Percentiles rank a stretch among this genome's conserved stretches.
phyloP scores from a whole-genome alignment of 495 filamentous ascomycete genomes.

The Tuber aestivum region DNA sequence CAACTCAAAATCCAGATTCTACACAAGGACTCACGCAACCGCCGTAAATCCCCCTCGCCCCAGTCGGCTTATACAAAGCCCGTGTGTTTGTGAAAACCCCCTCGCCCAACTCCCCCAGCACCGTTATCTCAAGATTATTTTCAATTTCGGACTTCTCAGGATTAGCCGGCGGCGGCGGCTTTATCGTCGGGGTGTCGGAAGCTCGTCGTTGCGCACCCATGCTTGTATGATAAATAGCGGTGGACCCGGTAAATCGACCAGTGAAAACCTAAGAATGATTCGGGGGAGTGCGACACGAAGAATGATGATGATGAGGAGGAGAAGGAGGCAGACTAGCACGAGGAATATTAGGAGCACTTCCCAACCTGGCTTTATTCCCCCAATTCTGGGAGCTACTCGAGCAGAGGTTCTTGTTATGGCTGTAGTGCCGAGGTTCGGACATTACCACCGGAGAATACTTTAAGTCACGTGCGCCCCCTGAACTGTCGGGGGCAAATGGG shows the following conservation, averaged over 20 bases:
- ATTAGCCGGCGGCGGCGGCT: conserved; percentile 67
- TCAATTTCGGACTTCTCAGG: conserved; percentile 73
- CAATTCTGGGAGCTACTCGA: neutral
- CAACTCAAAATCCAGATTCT: neutral
- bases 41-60: conserved; percentile 88
- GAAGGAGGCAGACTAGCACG: neutral
- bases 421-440: neutral
- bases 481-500: neutral
- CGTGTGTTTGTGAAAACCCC: conserved; percentile 91
- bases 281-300: neutral
- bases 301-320: neutral
- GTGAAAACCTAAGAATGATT: neutral
- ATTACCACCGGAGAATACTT: neutral
- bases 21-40: conserved; percentile 53
- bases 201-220: neutral
- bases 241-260: neutral
- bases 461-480: neutral
- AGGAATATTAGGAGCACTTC: neutral
- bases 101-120: conserved; percentile 73
- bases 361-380: neutral
- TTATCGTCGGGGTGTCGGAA: conserved; percentile 54
- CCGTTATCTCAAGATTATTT: conserved; percentile 77
- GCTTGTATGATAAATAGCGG: neutral
- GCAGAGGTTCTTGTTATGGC: neutral
- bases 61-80: conserved; percentile 81